phyloP scores from a whole-genome alignment of 495 filamentous ascomycete species.

The Talaromyces stipitatus region DNA sequence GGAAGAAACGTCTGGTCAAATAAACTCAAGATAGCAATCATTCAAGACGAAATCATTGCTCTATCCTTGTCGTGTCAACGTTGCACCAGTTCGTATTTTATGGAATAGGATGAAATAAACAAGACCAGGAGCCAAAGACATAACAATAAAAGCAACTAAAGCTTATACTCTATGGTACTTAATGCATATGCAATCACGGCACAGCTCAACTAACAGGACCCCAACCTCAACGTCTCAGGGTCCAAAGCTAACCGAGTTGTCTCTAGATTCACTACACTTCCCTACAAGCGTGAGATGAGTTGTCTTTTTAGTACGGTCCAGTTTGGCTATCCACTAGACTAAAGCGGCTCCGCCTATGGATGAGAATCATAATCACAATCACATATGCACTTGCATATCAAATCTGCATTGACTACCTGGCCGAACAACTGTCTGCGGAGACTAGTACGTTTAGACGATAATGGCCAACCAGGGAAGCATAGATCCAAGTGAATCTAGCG shows the following conservation, averaged over 20 bases:
- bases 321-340: too few species aligned
- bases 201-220: neutral
- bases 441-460: neutral
- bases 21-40: too few species aligned
- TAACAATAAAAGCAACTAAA: neutral
- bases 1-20: too few species aligned
- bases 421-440: neutral
- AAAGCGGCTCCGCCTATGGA: too few species aligned
- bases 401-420: neutral
- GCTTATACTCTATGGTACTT: neutral
- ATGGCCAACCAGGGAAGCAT: neutral
- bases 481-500: too few species aligned
- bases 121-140: neutral
- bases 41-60: neutral
- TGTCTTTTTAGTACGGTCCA: neutral
- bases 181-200: neutral
- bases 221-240: neutral
- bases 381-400: neutral
- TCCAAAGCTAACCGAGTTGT: neutral
- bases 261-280: neutral
- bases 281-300: neutral
- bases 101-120: neutral
- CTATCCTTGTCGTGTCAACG: neutral
- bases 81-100: neutral
- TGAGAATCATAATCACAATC: too few species aligned